Conservation (phyloP, 2,329 filamentous ascomycete genomes). For the Pezicula radicicola region DNA sequence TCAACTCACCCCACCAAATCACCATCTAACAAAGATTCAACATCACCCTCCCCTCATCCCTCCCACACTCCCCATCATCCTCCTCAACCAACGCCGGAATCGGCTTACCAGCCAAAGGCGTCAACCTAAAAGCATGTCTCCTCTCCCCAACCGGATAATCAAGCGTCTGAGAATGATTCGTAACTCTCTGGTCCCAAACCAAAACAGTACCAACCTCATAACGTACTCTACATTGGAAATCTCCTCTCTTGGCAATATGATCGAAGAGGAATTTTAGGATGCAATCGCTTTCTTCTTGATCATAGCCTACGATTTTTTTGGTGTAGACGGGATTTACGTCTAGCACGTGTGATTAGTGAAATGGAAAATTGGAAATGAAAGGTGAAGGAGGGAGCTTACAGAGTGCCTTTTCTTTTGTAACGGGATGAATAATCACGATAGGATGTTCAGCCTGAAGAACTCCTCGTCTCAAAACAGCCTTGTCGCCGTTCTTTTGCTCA, state of each 20-base stretch:
- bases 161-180: conserved; percentile 18
- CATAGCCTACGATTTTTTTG: conserved; percentile 20
- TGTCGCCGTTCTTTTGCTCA: conserved; percentile 61
- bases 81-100: conserved; percentile 22
- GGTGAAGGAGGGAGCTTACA: conserved; percentile 29
- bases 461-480: conserved; percentile 70
- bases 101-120: conserved; percentile 22
- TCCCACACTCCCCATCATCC: conserved; percentile 19
- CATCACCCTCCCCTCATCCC: conserved; percentile 13
- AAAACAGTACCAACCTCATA: conserved; percentile 76
- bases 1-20: no score
- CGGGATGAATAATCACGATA: conserved; percentile 73
- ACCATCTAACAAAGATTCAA: conserved; percentile 12
- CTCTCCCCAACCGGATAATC: conserved; percentile 22
- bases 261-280: conserved; percentile 71
- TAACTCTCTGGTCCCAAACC: conserved; percentile 70
- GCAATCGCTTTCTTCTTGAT: conserved; percentile 74
- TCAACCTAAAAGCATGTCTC: conserved; percentile 24
- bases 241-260: conserved; percentile 67
- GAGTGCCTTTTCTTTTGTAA: conserved; percentile 75
- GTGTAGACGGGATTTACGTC: conserved; percentile 74
- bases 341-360: no score
- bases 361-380: not conserved
- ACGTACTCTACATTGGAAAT: conserved; percentile 68
- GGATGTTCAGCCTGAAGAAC: conserved; percentile 72